phyloP scores from a whole-genome alignment of 768 basidiomycete genomes.

The Hirschioporus abietinus region DNA sequence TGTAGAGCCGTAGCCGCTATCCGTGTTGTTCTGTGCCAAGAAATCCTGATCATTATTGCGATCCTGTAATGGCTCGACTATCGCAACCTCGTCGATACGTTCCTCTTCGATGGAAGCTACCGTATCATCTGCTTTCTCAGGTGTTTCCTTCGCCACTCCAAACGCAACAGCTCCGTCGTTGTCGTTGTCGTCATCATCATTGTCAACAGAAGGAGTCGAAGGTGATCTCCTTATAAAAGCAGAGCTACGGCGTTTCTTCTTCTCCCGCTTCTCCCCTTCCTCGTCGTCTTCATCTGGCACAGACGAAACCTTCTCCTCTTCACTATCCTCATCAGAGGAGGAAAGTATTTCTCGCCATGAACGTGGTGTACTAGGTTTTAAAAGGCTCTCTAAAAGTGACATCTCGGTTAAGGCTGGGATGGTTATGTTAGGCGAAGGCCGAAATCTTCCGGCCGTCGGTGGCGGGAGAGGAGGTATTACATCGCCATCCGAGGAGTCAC shows the following conservation, averaged over 20 bases:
- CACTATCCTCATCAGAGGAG: background rate
- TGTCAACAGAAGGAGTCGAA: conserved; percentile 22
- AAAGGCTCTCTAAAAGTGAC: background rate
- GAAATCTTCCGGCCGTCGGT: background rate
- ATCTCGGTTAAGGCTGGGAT: background rate
- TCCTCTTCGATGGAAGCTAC: background rate
- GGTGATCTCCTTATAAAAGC: conserved; percentile 23
- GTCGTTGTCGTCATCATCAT: conserved; percentile 29
- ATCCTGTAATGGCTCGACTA: background rate
- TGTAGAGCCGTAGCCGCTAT: background rate
- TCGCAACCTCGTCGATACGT: background rate
- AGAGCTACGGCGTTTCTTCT: conserved; percentile 28
- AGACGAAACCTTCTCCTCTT: conserved; percentile 24
- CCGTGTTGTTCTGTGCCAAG: background rate
- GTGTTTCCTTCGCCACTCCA: background rate
- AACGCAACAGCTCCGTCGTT: conserved; percentile 10
- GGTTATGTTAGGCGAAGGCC: background rate
- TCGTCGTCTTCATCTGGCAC: conserved; percentile 29
- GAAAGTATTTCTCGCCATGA: background rate
- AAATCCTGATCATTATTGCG: background rate
- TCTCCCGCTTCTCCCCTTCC: conserved; percentile 35
- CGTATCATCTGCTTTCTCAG: background rate
- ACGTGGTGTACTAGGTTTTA: background rate
- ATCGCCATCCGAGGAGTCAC: background rate
- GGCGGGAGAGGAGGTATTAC: background rate